Evolutionary conservation across 345 rosid genomes (phyloP).

Genomic region (Salix viminalis): DNA sequence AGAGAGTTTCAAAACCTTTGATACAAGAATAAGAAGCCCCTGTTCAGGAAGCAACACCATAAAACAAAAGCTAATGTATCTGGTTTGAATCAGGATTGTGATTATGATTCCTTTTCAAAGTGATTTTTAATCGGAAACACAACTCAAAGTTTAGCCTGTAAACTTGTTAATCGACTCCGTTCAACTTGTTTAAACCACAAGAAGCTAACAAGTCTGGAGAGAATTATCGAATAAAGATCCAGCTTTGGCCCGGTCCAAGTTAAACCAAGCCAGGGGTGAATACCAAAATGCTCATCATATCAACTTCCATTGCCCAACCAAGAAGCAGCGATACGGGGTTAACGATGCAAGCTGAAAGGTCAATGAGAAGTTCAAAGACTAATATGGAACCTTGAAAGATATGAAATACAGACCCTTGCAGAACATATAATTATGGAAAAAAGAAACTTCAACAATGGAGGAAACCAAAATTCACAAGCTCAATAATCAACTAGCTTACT

Average conservation of each 20-base stretch:
- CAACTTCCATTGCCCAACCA: not conserved
- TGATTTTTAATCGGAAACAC: no score
- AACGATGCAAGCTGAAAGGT: no score
- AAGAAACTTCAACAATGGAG: not conserved
- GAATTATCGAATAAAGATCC: not conserved
- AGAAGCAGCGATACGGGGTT: not conserved
- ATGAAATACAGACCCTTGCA: constrained; percentile 53
- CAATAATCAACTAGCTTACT: constrained; percentile 19
- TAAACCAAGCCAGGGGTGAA: no score
- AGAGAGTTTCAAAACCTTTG: not conserved
- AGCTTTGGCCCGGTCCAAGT: not conserved
- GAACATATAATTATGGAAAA: not conserved
- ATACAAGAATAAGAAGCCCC: not conserved
- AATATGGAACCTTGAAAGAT: constrained; percentile 48
- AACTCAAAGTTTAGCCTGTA: not conserved
- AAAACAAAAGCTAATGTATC: not conserved
- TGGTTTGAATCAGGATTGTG: not conserved
- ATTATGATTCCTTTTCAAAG: no score
- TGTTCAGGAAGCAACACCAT: not conserved
- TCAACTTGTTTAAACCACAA: not conserved
- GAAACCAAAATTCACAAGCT: not conserved
- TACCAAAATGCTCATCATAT: not conserved
- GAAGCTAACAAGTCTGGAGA: not conserved
- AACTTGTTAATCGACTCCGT: not conserved
- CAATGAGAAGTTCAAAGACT: not conserved